Evolutionary conservation across 2,329 filamentous ascomycete genomes (phyloP), one percentile per base, ranked within the genome.

Genomic region (Fusarium sp.): DNA sequence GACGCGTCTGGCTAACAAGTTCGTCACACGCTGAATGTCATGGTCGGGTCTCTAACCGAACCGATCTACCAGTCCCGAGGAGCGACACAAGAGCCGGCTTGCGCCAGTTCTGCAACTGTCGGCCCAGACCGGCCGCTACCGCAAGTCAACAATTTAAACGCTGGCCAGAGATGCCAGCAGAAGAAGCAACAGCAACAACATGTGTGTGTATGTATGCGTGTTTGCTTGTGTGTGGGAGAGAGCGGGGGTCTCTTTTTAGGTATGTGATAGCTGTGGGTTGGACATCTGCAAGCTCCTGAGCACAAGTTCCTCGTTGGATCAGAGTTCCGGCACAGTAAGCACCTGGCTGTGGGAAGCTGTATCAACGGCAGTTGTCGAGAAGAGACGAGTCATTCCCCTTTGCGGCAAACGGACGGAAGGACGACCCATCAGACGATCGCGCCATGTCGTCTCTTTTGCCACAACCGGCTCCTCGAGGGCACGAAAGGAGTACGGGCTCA

Each of bases 51-150:
- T 27, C 53, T 68, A 38, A 36, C 60, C 61, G 51, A 64, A 60
- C 60, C 38, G 40, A 74, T 55, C 38, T 69, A 57, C 22, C 57
- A 56, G 44, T 46, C 46, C 42, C 38, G 36, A 73, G 20, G 31
- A 70, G 42, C 66, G 24, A 38, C 27, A 31, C 24, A 60, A 64
- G 44, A 51, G 36, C 59, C 46, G 46, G 46, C 33, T 66, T 68
- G 62, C 61, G 60, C 51, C 66, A 77, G 68, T 67, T 74, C 69
- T 73, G 75, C 69, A 72, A 73, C 68, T 71, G 70, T 77, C 72
- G 73, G 70, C 70, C 72, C 76, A 76, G 72, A 67, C 64, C 67
- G 70, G 67, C 66, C 70, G 67, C 64, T 69, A 42, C 67, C 70
- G 68, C 64, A 55, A 64, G 38, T 60, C 61, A 63, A 55, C 49